Conservation (phyloP, 805 yeast species). For the Clavispora fructus region DNA sequence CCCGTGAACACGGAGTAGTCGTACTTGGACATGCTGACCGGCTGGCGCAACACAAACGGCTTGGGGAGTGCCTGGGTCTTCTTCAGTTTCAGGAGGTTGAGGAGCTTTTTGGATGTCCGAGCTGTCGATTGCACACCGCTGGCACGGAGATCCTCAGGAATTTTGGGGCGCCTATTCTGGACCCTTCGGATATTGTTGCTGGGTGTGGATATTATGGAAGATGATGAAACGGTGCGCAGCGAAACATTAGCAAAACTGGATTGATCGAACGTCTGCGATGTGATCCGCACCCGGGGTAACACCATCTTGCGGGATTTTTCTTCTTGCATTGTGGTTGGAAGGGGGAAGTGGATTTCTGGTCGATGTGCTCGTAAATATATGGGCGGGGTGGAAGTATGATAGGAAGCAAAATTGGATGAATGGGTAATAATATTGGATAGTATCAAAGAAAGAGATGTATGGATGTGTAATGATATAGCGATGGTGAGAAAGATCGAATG, state of each 20-base stretch:
- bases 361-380: too few species aligned
- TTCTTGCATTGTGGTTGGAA: not conserved
- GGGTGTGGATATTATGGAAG: constrained; percentile 37
- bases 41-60: constrained; percentile 28
- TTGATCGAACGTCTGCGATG: constrained; percentile 10
- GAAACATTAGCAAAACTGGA: constrained; percentile 11
- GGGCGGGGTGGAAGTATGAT: too few species aligned
- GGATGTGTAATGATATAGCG: too few species aligned
- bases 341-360: not conserved
- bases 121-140: constrained; percentile 7
- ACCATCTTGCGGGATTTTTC: not conserved
- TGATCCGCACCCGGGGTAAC: constrained; percentile 12
- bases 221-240: constrained; percentile 33
- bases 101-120: constrained; percentile 29
- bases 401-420: too few species aligned
- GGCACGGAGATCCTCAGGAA: not conserved
- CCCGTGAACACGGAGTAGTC: constrained; percentile 34
- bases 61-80: constrained; percentile 13
- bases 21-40: constrained; percentile 26
- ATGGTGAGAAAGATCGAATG: too few species aligned
- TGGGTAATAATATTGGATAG: too few species aligned
- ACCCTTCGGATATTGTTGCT: constrained; percentile 35
- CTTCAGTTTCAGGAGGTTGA: constrained; percentile 36
- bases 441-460: too few species aligned
- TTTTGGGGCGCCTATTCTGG: constrained; percentile 13